Evolutionary conservation across 1,284 basidiomycete genomes (phyloP).

Genomic region (Amylostereum chailletii): DNA sequence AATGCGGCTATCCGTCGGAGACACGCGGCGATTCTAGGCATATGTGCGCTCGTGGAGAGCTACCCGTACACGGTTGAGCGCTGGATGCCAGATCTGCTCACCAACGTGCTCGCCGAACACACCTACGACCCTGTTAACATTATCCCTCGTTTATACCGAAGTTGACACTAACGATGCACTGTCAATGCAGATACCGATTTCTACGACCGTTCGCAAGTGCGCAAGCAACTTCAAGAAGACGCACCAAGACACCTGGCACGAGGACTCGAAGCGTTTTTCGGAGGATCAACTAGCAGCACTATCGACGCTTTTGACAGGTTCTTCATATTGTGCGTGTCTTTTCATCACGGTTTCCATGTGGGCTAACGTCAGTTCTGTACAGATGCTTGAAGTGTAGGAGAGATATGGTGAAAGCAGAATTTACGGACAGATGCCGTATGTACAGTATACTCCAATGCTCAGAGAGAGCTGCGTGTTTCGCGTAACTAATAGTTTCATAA

Average conservation of each 20-base stretch:
- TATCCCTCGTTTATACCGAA: slow-evolving; percentile 10
- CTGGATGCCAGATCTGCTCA: slow-evolving; percentile 75
- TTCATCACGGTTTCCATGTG: neutral
- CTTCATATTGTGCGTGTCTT: slow-evolving; percentile 57
- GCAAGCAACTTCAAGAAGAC: slow-evolving; percentile 72
- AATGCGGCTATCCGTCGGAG: slow-evolving; percentile 58
- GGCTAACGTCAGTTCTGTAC: neutral
- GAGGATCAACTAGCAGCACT: slow-evolving; percentile 65
- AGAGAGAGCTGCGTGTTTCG: neutral
- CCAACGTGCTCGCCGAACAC: slow-evolving; percentile 68
- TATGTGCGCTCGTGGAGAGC: slow-evolving; percentile 72
- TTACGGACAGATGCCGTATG: no score
- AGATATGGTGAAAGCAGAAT: no score
- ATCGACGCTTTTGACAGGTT: slow-evolving; percentile 65
- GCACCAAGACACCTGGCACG: slow-evolving; percentile 80
- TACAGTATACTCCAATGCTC: neutral
- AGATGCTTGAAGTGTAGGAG: no score
- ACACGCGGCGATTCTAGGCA: slow-evolving; percentile 73
- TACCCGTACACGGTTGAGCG: slow-evolving; percentile 82
- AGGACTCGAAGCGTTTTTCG: slow-evolving; percentile 68
- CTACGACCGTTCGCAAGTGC: slow-evolving; percentile 63
- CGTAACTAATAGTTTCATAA: no score
- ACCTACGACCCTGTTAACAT: slow-evolving; percentile 70
- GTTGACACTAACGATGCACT: neutral
- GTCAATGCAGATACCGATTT: slow-evolving; percentile 53